Base-by-base conservation (phyloP, 78 protist species). In the Carpediemonas membranifera region DNA sequence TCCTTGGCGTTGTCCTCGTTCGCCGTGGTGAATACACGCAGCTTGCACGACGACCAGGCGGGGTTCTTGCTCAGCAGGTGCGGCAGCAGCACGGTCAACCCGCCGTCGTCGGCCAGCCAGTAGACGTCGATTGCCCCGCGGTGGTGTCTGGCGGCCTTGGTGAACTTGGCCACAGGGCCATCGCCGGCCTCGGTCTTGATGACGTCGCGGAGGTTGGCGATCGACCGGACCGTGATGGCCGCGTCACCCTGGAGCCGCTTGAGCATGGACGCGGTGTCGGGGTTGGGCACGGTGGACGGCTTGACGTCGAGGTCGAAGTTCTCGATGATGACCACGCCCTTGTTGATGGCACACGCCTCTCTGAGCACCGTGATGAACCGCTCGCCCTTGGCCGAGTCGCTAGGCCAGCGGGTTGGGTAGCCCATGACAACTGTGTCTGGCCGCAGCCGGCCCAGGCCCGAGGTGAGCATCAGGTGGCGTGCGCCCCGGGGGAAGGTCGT, bases 31-130 rank as follows among this genome's bases (percentile, higher is more conserved):
- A n/a, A 5, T 7, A 66, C 28, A 33, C 72, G 59, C 41, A 66
- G 55, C 37, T 7, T 7, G 28, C 14, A 1, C 39, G n/a, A n/a
- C n/a, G n/a, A n/a, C n/a, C n/a, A n/a, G n/a, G n/a, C n/a, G n/a
- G n/a, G n/a, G 62, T 69, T 34, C 62, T 9, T 7, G n/a, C 7
- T 30, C 31, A 69, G 57, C 31, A 69, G 41, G 43, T 44, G 43
- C 24, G 76, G 68, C 52, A 71, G 21, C 18, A 71, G 43, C 41
- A 71, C n/a, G n/a, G 66, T 43, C 28, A 71, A 54, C 1, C 76
- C 76, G 3, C 76, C 76, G 59, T 71, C 76, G 55, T 59, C 76
- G 27, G 30, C 41, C 11, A 71, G 21, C 76, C 76, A 71, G 33
- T 2, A 71, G 21, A 71, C 52, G 57, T 71, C 76, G n/a, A 71